Evolutionary conservation across 1,284 basidiomycete species (phyloP).

Genomic region (Leccinum brunneo-olivaceum): DNA sequence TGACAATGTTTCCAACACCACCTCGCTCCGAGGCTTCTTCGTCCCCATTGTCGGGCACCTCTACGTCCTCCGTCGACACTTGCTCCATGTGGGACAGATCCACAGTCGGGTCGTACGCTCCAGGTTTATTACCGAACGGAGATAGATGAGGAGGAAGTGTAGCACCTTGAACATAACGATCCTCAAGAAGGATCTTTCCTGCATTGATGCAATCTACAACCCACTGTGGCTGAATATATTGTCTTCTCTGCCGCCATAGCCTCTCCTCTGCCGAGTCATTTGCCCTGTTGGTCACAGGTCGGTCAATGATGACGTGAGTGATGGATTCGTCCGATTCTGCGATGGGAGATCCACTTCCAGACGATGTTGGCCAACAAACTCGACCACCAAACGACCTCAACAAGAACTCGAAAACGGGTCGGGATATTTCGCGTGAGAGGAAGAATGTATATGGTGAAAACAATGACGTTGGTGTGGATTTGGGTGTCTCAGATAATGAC

Average conservation of each 20-base stretch:
- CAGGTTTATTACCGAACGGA: conserved; percentile 85
- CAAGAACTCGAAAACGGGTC: conserved; percentile 92
- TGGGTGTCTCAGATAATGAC: conserved; percentile 57
- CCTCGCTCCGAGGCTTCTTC: conserved; percentile 32
- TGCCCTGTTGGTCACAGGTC: conserved; percentile 55
- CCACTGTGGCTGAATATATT: conserved; percentile 97
- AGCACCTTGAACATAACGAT: conserved; percentile 81
- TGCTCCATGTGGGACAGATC: conserved; percentile 37
- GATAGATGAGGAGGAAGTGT: conserved; percentile 92
- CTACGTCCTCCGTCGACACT: conserved; percentile 28
- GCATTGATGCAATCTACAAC: conserved; percentile 94
- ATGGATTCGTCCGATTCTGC: conserved; percentile 73
- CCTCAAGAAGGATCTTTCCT: conserved; percentile 79
- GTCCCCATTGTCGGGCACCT: conserved; percentile 37
- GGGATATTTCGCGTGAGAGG: conserved; percentile 90
- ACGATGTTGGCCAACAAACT: conserved; percentile 84
- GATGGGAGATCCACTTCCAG: conserved; percentile 80
- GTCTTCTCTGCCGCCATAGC: conserved; percentile 63
- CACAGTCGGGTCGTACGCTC: conserved; percentile 67
- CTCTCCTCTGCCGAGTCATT: conserved; percentile 55
- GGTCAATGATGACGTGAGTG: conserved; percentile 94
- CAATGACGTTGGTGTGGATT: conserved; percentile 49
- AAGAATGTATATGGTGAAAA: conserved; percentile 91
- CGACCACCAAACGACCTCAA: conserved; percentile 88
- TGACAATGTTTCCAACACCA: conserved; percentile 34